Evolutionary conservation across 345 rosid genomes (phyloP), one percentile per base, ranked within the genome.

Genomic region (Populus davidiana): DNA sequence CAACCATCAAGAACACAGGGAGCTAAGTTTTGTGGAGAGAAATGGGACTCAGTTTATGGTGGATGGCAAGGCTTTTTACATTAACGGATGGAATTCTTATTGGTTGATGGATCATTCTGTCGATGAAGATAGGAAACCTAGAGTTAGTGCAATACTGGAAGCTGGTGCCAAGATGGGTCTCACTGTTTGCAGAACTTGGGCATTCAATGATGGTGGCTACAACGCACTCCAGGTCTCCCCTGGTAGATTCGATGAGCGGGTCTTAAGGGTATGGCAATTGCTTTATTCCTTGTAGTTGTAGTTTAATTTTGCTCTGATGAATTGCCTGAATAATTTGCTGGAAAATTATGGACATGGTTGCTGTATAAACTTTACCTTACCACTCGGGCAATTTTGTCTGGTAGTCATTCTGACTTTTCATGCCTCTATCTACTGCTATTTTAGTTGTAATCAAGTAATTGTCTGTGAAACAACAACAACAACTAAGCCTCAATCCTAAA

Each of bases 181-280:
- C 79, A 89, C 98, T n/a, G 93, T 95, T 72, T 95, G 98, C 74
- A 81, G 99, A 80, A 88, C 96, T 25, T 95, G 99, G 99, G 99
- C 99, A 8, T 95, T 95, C 76, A 95, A 88, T 80, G 99, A 95
- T 77, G 98, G 99, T 54, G 93, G 86, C 65, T 90, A 93, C 83
- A 85, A 95, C 80, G 97, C 98, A 49, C 98, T 95, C 69, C 98
- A 95, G 90, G 84, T 90, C 82, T 89, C 96, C 75, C 99, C 98
- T 71, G 97, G 97, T 8, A 86, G 76, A 70, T 95, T 93, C 56
- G 94, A 95, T 85, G 99, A 95, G 78, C 86, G 91, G 3, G 92
- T 91, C 79, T 95, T 95, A 81, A 80, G 86, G 98, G 99, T 94
- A 87, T 66, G 76, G 36, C 12, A 67, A 25, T 2, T 63, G 62